Conservation (phyloP, 2,329 filamentous ascomycete species). For the Hypoxylon rubiginosum region DNA sequence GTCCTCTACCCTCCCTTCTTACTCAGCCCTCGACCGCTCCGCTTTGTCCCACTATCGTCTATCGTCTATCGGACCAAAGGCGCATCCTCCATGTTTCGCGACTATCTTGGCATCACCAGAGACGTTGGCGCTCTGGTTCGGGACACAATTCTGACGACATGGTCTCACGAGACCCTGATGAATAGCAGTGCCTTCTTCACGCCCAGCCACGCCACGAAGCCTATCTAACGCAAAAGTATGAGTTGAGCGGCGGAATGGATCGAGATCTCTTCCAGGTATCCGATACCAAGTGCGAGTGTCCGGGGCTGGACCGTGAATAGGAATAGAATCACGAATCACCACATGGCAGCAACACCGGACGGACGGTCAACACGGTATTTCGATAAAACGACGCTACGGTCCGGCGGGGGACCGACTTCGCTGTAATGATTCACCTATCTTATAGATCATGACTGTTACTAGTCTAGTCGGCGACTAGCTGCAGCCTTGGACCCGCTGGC, state of each 20-base stretch:
- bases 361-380: conserved; percentile 24
- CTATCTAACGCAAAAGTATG: conserved; percentile 1
- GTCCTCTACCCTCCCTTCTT: conserved; percentile 16
- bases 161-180: conserved; percentile 18
- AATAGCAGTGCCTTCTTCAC: not conserved
- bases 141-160: conserved; percentile 31
- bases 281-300: conserved; percentile 25
- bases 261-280: conserved; percentile 32
- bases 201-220: not conserved
- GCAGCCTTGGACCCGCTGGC: conserved; percentile 14
- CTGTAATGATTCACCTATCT: not conserved
- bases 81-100: conserved; percentile 4
- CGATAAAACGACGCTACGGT: conserved; percentile 14
- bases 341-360: conserved; percentile 16
- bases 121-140: conserved; percentile 27
- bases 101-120: conserved; percentile 22
- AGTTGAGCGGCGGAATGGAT: conserved; percentile 17
- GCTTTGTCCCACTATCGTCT: conserved; percentile 18
- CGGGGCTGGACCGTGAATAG: conserved; percentile 27
- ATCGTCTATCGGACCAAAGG: conserved; percentile 39
- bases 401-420: conserved; percentile 12
- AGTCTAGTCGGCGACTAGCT: conserved; percentile 13
- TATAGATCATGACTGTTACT: not conserved
- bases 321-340: conserved; percentile 17
- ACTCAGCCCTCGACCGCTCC: conserved; percentile 40